These are phyloP conservation scores for Starmera stellimalicola DNA, from an alignment of 1,139 yeast species.

Conservation along the genomic window DNA sequence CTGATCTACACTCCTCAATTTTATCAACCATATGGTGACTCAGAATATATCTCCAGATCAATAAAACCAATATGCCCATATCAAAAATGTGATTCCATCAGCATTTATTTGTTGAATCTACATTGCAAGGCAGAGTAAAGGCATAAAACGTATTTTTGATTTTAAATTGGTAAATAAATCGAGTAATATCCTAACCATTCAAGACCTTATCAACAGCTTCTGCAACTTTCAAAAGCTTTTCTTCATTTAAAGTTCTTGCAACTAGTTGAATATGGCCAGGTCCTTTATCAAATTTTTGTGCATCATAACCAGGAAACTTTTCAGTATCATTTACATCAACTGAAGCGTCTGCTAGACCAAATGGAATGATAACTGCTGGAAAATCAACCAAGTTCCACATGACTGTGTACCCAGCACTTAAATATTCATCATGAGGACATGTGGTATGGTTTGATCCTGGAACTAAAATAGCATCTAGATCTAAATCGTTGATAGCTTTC, in stretches of 20 bases:
- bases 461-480: slow-evolving; percentile 53
- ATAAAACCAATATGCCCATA: too few relatives aligned
- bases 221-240: slow-evolving; percentile 20
- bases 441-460: slow-evolving; percentile 65
- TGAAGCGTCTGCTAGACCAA: slow-evolving; percentile 42
- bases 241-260: slow-evolving; percentile 40
- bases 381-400: slow-evolving; percentile 53
- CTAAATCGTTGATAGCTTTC: slow-evolving; percentile 38
- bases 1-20: too few relatives aligned
- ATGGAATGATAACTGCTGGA: slow-evolving; percentile 50
- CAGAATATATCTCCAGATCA: too few relatives aligned
- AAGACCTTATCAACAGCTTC: neutral
- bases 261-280: slow-evolving; percentile 40
- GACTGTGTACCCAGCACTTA: slow-evolving; percentile 65
- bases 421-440: slow-evolving; percentile 50
- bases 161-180: too few relatives aligned
- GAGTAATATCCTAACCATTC: neutral
- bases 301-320: slow-evolving; percentile 10
- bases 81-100: too few relatives aligned
- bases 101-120: too few relatives aligned
- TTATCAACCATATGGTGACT: too few relatives aligned
- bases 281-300: slow-evolving; percentile 29
- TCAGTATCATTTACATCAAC: slow-evolving; percentile 17
- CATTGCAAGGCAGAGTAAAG: too few relatives aligned
- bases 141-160: too few relatives aligned